Evolutionary conservation across 768 basidiomycete species (phyloP), one percentile per base, ranked within the genome.

Genomic region (Trametes cingulata): DNA sequence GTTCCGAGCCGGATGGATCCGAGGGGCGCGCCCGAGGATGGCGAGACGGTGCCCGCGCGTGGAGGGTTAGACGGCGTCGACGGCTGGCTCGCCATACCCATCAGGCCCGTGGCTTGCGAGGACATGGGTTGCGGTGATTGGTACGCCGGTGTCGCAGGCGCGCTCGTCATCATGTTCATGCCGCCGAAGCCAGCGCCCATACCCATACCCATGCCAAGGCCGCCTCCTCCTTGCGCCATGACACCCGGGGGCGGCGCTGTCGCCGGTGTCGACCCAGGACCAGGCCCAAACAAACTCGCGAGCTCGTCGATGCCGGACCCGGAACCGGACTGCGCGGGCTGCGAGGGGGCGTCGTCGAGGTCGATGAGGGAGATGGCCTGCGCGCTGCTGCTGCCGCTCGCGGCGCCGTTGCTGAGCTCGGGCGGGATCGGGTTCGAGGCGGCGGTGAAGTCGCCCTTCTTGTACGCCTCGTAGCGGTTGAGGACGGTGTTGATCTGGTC

Each of bases 401-500:
- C 46, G 33, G 72, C 69, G 39, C 67, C 68, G n/a, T 71, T 73
- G 46, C 78, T 75, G 25, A 85, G 74, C 67, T 89, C 85, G 4
- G 79, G 70, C 3, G 90, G 91, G 59, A 91, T 83, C 6, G 88
- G 87, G 58, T 86, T 85, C 22, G 85, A 75, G 8, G 86, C 85
- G 17, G 79, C 81, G 2, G 78, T 76, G 70, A 85, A 95, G 75
- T 99, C 95, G 51, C 97, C 97, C 58, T 84, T 86, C 75, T 93
- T 93, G 82, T 90, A 98, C 0, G 93, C 88, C 59, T 98, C 94
- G 71, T 95, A 98, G 22, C 96, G 89, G 27, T 83, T 82, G 14
- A 98, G 74, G 14, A 95, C 93, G 19, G 85, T 90, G 76, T 99
- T 99, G 74, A 99, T 95, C 68, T 97, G 91, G 74, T 99, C 97